Base-by-base conservation (phyloP, 768 basidiomycete genomes). In the button mushroom (Agaricus bisporus) region DNA sequence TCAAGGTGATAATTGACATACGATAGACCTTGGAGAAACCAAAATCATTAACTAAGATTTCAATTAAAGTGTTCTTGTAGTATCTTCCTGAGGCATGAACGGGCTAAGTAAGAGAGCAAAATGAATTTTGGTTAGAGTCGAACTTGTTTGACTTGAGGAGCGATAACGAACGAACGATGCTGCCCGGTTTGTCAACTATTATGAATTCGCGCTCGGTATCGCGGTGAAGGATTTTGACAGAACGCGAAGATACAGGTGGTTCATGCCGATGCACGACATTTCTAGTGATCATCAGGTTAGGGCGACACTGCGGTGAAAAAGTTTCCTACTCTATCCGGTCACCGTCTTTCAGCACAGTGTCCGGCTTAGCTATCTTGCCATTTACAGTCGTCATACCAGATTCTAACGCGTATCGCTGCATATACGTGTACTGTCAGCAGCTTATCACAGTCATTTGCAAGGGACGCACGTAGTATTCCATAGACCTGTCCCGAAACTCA, bases 201-300 rank as follows among this genome's bases (percentile, higher is more conserved):
- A 98, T 81, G 56, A 95, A 93, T 58, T 86, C 79, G 20, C 85
- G 82, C 59, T 90, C 82, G 12, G 73, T 74, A 64, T 98, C 92
- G 54, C 86, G 82, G 48, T 85, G 75, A 3, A 98, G 68, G 36
- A 98, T 76, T 58, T 84, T 81, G 50, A 98, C 83, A 1, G 90
- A 89, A 4, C 77, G 87, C 2, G 86, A 82, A 1, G 93, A 86
- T 3, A 99, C 86, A 3, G 97, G 93, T 5, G 97, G 97, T 69
- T 99, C 97, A 65, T 99, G 97, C n/a, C 93, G 78, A 68, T 95
- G 92, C 12, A 95, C 91, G 12, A 95, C 79, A 62, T 98, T 97
- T 63, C 92, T 95, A 61, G 15, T 35, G 5, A 38, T 25, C 25
- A n/a, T 36, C 17, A 10, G 8, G 46, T 48, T 17, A 6, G 4